Evolutionary conservation across 2,329 filamentous ascomycete species (phyloP), one percentile per base, ranked within the genome.

Genomic region (Pseudogymnoascus sp.): DNA sequence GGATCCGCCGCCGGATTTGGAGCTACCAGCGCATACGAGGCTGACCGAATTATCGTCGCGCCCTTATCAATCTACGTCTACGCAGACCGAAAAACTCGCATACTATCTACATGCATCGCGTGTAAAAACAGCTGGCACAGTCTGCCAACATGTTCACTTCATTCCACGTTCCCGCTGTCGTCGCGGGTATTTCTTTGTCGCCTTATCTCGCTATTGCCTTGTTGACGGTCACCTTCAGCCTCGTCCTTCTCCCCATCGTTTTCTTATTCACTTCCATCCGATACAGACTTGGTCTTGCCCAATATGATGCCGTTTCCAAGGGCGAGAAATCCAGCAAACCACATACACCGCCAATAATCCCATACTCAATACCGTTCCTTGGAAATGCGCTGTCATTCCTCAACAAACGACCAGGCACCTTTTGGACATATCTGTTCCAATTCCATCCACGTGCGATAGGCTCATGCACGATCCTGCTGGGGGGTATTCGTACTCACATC

Each of bases 321-420:
- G 33, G 33, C 12, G 33, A n/a, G 33, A 35, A n/a, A n/a, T 35
- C 33, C 12, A 35, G 6, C 33, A 56, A 56, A 10, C 48, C 48
- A 18, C 26, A 26, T 56, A 26, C 48, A 28, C 48, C 48, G 18
- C 48, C 48, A 26, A 30, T 18, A 1, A 56, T 56, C 48, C 48
- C 48, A 15, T 56, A 56, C 48, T 21, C 48, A 33, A 18, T 56
- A 26, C 48, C 48, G 8, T 21, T 56, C 48, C 48, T 56, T 56
- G 48, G 48, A 18, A 56, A 56, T 56, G 48, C 48, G 48, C 21
- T 56, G n/a, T 56, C 48, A 18, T 56, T 56, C 23, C 48, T 56
- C n/a, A 33, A 26, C n/a, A 26, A 26, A 13, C 48, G 48, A 26
- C 48, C 48, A 28, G 48, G 48, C n/a, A 26, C 33, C 15, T 56